These are phyloP conservation scores for Dipodascus geniculatus DNA, from an alignment of 805 yeast genomes.

Conservation along the genomic window DNA sequence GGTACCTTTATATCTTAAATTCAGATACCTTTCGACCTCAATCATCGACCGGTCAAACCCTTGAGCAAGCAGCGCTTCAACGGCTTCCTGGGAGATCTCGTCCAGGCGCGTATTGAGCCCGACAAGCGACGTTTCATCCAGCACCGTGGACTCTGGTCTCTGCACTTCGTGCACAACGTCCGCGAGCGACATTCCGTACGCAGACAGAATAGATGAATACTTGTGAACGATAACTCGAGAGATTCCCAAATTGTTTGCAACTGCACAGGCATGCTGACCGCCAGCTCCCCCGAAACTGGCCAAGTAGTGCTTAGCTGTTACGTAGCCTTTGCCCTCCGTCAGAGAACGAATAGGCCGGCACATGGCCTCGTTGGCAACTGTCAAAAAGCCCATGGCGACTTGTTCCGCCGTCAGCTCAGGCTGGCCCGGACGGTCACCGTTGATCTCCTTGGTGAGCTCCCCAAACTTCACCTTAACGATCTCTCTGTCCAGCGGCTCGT, in stretches of 20 bases:
- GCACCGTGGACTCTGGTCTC: conserved; percentile 47
- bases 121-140: conserved; percentile 23
- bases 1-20: conserved; percentile 79
- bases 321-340: conserved; percentile 76
- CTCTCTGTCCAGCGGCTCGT: conserved; percentile 53
- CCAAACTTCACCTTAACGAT: conserved; percentile 39
- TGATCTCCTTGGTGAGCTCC: conserved; percentile 45
- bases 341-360: conserved; percentile 79
- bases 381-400: conserved; percentile 69
- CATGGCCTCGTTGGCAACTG: conserved; percentile 82
- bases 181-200: conserved; percentile 81
- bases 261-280: conserved; percentile 77
- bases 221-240: conserved; percentile 59
- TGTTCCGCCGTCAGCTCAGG: conserved; percentile 42
- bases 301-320: conserved; percentile 50
- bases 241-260: conserved; percentile 63
- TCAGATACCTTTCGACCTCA: conserved; percentile 51
- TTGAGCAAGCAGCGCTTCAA: conserved; percentile 34
- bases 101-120: conserved; percentile 36
- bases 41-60: conserved; percentile 39
- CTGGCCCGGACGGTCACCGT: conserved; percentile 31
- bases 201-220: conserved; percentile 74
- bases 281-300: conserved; percentile 93
- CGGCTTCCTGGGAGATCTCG: conserved; percentile 33
- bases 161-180: conserved; percentile 76